Conservation (phyloP, 2,329 filamentous ascomycete species). For the Cladosporium phlei region DNA sequence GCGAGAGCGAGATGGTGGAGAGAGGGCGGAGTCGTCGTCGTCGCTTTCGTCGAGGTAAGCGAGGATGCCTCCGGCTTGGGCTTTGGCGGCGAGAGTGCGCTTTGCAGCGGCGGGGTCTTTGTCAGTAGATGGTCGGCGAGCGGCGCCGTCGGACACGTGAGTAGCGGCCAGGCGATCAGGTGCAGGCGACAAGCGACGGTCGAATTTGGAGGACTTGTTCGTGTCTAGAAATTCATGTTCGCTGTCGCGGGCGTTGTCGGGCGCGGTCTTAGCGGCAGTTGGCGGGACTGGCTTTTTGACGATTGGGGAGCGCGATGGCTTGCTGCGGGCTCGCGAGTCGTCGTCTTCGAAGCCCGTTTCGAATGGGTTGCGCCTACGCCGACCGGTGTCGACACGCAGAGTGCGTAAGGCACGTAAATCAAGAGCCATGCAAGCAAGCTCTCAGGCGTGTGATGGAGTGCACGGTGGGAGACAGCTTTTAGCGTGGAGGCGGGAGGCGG, state of each 20-base stretch:
- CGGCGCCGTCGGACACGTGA: slow-evolving; percentile 2
- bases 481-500: slow-evolving; percentile 4
- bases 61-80: slow-evolving; percentile 27
- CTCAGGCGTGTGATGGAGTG: background rate
- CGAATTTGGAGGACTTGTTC: slow-evolving; percentile 13
- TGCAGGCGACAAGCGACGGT: slow-evolving; percentile 29
- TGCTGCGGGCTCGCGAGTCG: slow-evolving; percentile 24
- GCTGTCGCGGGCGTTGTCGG: slow-evolving; percentile 19
- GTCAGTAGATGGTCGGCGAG: slow-evolving; percentile 1
- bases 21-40: slow-evolving; percentile 12
- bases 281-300: background rate
- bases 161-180: slow-evolving; percentile 18
- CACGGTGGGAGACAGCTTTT: background rate
- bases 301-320: slow-evolving; percentile 15
- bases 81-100: slow-evolving; percentile 16
- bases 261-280: slow-evolving; percentile 15
- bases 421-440: slow-evolving; percentile 25
- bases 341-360: slow-evolving; percentile 33
- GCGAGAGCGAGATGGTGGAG: slow-evolving; percentile 14
- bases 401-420: too few relatives aligned
- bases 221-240: slow-evolving; percentile 28
- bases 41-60: slow-evolving; percentile 32
- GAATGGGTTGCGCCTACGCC: slow-evolving; percentile 28
- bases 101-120: slow-evolving; percentile 3
- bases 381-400: slow-evolving; percentile 29